Evolutionary conservation across 176 grass and related monocot species (phyloP), one percentile per base, ranked within the genome.

Genomic region (Avena sativa): DNA sequence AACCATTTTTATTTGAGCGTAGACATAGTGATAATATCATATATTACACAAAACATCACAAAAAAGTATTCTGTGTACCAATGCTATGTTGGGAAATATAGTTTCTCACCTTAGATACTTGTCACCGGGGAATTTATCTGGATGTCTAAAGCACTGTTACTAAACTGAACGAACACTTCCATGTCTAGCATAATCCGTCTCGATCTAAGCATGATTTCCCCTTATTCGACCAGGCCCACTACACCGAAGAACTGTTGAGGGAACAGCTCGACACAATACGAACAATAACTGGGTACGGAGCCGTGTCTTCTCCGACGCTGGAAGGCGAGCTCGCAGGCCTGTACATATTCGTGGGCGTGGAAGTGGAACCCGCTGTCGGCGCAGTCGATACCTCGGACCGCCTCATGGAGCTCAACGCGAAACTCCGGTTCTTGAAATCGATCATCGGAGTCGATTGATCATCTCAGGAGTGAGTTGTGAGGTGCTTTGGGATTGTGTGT

Each of bases 391-490:
- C 21, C 1, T 65, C 74, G 0, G 58, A 79, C 66, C 50, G 15
- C 26, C 47, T 87, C 16, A 87, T 16, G 25, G 80, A 65, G 67
- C 49, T 90, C 66, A 87, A 49, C 6, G 2, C 17, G 3, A 87
- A 74, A 49, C 85, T 90, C 47, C 65, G 17, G 81, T 66, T 90
- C 57, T 28, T 90, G 74, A 90, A 90, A 49, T 87, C 66, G 13
- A 90, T 90, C 65, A 79, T 90, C 46, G 89, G 89, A 36, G 80
- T 90, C 6, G 85, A 87, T 13, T 90, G 28, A 65, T 73, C 9
- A 40, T 19, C 28, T 53, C 13, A 6, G 2, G 23, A 12, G 38
- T 25, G 60, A 48, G 11, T 6, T 32, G 8, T 63, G 13, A 15
- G 51, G 51, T n/a, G 49, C 19, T 68, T 48, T 17, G 2, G 70